Base-by-base conservation (phyloP, 345 rosid species). In the Lepidium sativum region DNA sequence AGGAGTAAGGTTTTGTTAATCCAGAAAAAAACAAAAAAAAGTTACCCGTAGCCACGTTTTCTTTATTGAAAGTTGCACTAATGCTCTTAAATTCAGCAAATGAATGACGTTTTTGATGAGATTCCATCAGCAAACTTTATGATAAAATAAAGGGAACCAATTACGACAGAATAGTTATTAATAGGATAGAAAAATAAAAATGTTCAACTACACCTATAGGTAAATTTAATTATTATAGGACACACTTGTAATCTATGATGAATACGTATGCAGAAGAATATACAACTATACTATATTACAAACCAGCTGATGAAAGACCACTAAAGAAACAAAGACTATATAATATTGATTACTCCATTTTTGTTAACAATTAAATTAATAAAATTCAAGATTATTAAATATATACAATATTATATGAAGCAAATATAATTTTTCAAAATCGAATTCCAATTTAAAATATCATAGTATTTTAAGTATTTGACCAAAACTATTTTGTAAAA, bases 11-110 rank as follows among this genome's bases (percentile, higher is more conserved):
- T n/a, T n/a, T n/a, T n/a, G n/a, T n/a, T n/a, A n/a, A n/a, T n/a
- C n/a, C n/a, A n/a, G n/a, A n/a, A n/a, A n/a, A n/a, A n/a, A n/a
- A n/a, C n/a, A n/a, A n/a, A n/a, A n/a, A n/a, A n/a, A n/a, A n/a
- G n/a, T n/a, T n/a, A n/a, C n/a, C 55, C 44, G 55, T 0, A 6
- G 48, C 29, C 68, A 63, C 58, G 68, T 63, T 63, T 34, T 2
- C 34, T 48, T 20, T 18, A 7, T 27, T 38, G 0, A 2, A 20
- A 33, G 21, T 21, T 54, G 27, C 18, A 44, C 8, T 53, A 54
- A 16, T 7, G 11, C 47, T 29, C 47, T 44, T 15, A 55, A 11
- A 44, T 11, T 50, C 11, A 67, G 27, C 14, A 37, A 35, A 56
- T 31, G 37, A 23, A 0, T 56, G 45, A n/a, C 56, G 20, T n/a